Base-by-base conservation (phyloP, 108 stramenopile species). In the Conticribra guillardii region DNA sequence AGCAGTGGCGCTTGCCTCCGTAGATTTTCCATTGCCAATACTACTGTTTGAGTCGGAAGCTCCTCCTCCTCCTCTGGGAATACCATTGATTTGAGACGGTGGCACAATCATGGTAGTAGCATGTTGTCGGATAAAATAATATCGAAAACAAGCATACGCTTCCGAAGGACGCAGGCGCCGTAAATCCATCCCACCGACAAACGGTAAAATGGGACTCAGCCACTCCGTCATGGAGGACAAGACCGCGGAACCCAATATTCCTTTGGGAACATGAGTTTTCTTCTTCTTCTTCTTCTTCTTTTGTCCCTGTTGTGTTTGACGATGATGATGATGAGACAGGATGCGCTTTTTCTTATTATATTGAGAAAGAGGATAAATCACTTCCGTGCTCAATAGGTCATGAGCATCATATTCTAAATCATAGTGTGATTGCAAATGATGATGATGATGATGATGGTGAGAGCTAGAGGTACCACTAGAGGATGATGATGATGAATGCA, bases 361-460 rank as follows among this genome's bases (percentile, higher is more conserved):
- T 30, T 50, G 15, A 16, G 64, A 65, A 14, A 65, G 22, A 0
- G 64, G 64, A 31, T 34, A n/a, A 21, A 65, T 65, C 2, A 92
- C 88, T 52, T 90, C 92, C 14, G 78, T 85, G 24, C 94, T 88
- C 26, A 97, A 61, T n/a, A 97, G 63, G 22, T 95, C 93, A 63
- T 97, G 96, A 4, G 73, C 55, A 14, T 94, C 92, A 74, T 90
- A 89, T 41, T 84, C 85, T n/a, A 34, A 60, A 18, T n/a, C 22
- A 41, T 37, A n/a, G n/a, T n/a, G n/a, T n/a, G n/a, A n/a, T n/a
- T n/a, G n/a, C n/a, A n/a, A n/a, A n/a, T n/a, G n/a, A n/a, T n/a
- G n/a, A n/a, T n/a, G n/a, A n/a, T n/a, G n/a, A n/a, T n/a, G n/a
- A n/a, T n/a, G n/a, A n/a, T n/a, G n/a, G n/a, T n/a, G n/a, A n/a